phyloP scores from a whole-genome alignment of 148 eudicot species.

The Gaultheria prostrata region DNA sequence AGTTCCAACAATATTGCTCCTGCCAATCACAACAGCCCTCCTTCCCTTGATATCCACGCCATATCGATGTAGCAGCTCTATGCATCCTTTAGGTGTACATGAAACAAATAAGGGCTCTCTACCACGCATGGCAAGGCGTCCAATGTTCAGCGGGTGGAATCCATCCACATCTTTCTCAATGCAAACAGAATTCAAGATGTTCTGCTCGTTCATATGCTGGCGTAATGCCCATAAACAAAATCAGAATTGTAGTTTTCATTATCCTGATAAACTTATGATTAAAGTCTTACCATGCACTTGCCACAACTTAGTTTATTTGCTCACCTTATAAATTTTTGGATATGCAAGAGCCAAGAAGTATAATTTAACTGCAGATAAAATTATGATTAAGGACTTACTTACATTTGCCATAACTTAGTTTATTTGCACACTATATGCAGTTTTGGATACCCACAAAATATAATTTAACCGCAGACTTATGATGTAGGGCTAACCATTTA shows the following conservation, averaged over 20 bases:
- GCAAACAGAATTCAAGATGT: slow-evolving; percentile 69
- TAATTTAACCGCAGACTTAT: neutral
- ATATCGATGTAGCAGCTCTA: slow-evolving; percentile 79
- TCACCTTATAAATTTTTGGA: neutral
- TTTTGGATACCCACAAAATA: neutral
- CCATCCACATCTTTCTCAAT: slow-evolving; percentile 96
- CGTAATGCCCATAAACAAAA: slow-evolving; percentile 10
- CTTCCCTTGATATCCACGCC: slow-evolving; percentile 71
- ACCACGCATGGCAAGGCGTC: slow-evolving; percentile 84
- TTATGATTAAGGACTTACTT: neutral
- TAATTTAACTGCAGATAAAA: neutral
- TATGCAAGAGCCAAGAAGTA: neutral
- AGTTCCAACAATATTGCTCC: slow-evolving; percentile 94
- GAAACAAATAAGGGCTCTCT: slow-evolving; percentile 92
- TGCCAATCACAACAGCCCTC: slow-evolving; percentile 89
- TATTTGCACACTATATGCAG: neutral
- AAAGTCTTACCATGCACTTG: neutral
- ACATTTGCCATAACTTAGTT: neutral
- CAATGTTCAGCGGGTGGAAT: slow-evolving; percentile 83
- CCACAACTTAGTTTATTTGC: neutral
- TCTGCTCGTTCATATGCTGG: slow-evolving; percentile 92
- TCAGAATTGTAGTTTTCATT: neutral
- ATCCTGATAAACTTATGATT: neutral
- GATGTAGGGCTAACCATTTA: neutral
- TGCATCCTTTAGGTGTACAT: slow-evolving; percentile 97